These are phyloP conservation scores for Coemansia sp. DNA, from an alignment of 192 early-diverging fungal genomes.

Conservation along the genomic window DNA sequence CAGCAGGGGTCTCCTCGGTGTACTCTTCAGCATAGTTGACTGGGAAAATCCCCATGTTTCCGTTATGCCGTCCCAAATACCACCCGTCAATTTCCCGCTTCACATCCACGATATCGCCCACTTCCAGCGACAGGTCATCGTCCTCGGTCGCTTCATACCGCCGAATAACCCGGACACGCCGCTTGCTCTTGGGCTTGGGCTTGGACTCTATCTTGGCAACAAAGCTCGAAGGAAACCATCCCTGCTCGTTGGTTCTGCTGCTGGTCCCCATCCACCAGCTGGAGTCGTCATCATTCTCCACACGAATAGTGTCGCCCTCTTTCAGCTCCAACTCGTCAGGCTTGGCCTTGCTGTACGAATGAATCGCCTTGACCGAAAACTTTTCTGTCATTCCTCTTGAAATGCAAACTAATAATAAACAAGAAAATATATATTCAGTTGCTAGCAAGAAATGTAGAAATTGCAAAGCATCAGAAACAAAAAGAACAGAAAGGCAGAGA, in stretches of 20 bases:
- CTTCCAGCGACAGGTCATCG: conserved; percentile 62
- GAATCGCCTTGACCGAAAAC: conserved; percentile 35
- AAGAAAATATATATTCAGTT: background rate
- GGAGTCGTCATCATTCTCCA: conserved; percentile 35
- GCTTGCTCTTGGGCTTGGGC: conserved; percentile 22
- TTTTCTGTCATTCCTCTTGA: conserved; percentile 31
- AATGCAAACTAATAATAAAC: background rate
- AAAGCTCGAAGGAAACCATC: conserved; percentile 54
- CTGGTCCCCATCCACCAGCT: conserved; percentile 47
- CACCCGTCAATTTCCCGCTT: conserved; percentile 62
- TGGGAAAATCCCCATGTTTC: conserved; percentile 65
- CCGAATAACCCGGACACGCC: conserved; percentile 27
- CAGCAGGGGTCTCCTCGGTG: conserved; percentile 9
- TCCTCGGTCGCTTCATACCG: conserved; percentile 59
- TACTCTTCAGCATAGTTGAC: conserved; percentile 52
- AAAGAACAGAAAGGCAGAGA: background rate
- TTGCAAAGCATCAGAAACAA: conserved; percentile 14
- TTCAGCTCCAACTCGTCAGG: conserved; percentile 46
- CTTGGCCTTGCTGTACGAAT: conserved; percentile 39
- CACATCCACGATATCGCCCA: conserved; percentile 60
- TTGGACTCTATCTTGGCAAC: conserved; percentile 18
- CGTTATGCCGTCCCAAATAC: conserved; percentile 65
- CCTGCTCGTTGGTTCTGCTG: conserved; percentile 27
- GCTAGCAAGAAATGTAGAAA: conserved; percentile 11
- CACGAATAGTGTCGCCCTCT: conserved; percentile 33